Conservation (phyloP, 768 basidiomycete species). For the Pulveroboletus sp. region DNA sequence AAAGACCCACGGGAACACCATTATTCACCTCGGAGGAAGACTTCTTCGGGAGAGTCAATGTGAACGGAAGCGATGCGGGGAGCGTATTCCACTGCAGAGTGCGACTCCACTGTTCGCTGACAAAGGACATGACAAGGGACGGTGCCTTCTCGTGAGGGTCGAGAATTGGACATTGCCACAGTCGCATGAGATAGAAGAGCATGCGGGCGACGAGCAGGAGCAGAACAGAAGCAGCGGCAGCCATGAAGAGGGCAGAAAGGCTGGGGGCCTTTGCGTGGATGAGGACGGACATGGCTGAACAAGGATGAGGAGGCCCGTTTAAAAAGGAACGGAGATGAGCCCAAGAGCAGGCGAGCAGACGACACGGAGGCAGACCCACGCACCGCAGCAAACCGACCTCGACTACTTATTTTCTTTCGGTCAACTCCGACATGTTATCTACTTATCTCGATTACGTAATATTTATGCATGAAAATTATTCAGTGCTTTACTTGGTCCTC, state of each 20-base stretch:
- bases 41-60: conserved; percentile 23
- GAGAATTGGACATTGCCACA: conserved; percentile 25
- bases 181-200: conserved; percentile 24
- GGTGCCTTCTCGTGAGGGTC: conserved; percentile 9
- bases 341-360: conserved; percentile 6
- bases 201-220: conserved; percentile 32
- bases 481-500: too few relatives aligned
- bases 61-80: conserved; percentile 27
- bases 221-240: conserved; percentile 24
- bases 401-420: conserved; percentile 24
- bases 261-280: conserved; percentile 29
- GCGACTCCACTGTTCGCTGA: conserved; percentile 12
- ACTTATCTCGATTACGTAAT: conserved; percentile 18
- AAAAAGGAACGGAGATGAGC: conserved; percentile 26
- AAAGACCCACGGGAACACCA: conserved; percentile 3
- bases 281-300: conserved; percentile 29
- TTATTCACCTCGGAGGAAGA: conserved; percentile 7
- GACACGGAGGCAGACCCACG: conserved; percentile 15
- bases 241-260: conserved; percentile 32
- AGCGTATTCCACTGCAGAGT: conserved; percentile 28
- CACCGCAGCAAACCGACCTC: conserved; percentile 6
- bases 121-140: background rate
- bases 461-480: too few relatives aligned
- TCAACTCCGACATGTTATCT: conserved; percentile 20
- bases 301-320: conserved; percentile 12